These are phyloP conservation scores for Amphicarpaea edgeworthii DNA, from an alignment of 306 rosid genomes.

Conservation along the genomic window DNA sequence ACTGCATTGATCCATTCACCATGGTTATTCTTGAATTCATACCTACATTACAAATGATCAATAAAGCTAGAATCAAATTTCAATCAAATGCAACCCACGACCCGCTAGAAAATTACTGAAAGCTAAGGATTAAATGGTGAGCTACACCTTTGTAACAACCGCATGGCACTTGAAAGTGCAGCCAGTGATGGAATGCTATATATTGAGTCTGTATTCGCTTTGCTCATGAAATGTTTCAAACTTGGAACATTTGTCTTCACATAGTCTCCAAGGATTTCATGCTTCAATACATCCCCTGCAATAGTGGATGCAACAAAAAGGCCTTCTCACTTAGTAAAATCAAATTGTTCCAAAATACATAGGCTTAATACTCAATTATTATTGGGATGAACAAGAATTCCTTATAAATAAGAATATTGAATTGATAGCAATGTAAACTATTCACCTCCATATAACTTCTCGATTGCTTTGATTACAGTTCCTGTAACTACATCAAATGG, in stretches of 20 bases:
- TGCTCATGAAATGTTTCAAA: constrained; percentile 62
- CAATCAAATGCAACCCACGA: constrained; percentile 15
- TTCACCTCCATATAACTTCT: constrained; percentile 81
- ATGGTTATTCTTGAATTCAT: constrained; percentile 87
- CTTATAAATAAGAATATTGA: background rate
- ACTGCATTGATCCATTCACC: constrained; percentile 72
- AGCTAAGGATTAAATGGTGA: constrained; percentile 30
- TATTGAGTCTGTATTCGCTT: constrained; percentile 55
- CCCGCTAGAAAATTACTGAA: constrained; percentile 23
- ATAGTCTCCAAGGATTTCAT: constrained; percentile 69
- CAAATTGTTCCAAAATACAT: constrained; percentile 21
- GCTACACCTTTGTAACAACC: constrained; percentile 72
- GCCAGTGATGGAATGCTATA: constrained; percentile 78
- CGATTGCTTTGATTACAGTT: constrained; percentile 57
- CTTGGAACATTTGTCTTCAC: constrained; percentile 76
- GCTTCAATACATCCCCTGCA: constrained; percentile 72
- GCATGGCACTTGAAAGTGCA: constrained; percentile 79
- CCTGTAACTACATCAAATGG: constrained; percentile 57
- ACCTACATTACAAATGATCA: constrained; percentile 52
- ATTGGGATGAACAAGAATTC: constrained; percentile 10
- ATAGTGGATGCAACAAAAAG: constrained; percentile 15
- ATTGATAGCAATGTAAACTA: background rate
- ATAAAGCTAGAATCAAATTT: constrained; percentile 11
- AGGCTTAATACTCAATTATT: constrained; percentile 38
- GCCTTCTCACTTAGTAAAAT: constrained; percentile 3